Conservation (phyloP, 148 eudicot genomes). For the Chenopodium suecicum region DNA sequence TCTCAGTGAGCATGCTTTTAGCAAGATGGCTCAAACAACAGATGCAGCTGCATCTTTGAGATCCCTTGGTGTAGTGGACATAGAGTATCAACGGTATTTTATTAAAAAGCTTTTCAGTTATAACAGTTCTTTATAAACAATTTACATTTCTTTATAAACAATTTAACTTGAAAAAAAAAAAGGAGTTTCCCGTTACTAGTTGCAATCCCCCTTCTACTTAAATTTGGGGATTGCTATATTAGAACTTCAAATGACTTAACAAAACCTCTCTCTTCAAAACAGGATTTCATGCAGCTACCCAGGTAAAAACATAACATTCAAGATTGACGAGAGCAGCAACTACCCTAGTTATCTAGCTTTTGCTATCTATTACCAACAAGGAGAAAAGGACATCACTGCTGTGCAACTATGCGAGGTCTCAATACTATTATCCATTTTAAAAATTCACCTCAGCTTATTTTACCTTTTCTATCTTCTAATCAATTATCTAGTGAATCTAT, state of each 20-base stretch:
- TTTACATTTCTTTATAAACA: no score
- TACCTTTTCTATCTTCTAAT: neutral
- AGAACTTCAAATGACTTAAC: neutral
- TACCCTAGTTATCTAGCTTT: constrained; percentile 72
- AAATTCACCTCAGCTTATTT: constrained; percentile 1
- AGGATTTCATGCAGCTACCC: constrained; percentile 75
- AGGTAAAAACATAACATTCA: constrained; percentile 60
- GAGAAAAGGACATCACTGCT: constrained; percentile 63
- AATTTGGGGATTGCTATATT: neutral
- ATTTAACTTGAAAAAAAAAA: no score
- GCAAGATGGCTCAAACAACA: constrained; percentile 61
- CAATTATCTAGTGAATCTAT: neutral
- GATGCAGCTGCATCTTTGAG: constrained; percentile 51
- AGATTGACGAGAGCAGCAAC: constrained; percentile 70
- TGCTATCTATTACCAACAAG: constrained; percentile 73
- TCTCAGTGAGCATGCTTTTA: constrained; percentile 57
- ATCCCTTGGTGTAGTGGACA: constrained; percentile 57
- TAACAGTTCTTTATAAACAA: neutral
- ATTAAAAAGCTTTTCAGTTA: neutral
- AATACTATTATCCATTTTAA: neutral
- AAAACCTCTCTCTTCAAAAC: constrained; percentile 23
- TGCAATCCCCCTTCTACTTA: neutral
- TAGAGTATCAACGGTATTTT: constrained; percentile 68
- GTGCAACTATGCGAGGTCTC: constrained; percentile 80
- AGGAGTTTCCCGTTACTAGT: neutral